Base-by-base conservation (phyloP, 257 asterid genomes). In the Osmanthus fragrans region DNA sequence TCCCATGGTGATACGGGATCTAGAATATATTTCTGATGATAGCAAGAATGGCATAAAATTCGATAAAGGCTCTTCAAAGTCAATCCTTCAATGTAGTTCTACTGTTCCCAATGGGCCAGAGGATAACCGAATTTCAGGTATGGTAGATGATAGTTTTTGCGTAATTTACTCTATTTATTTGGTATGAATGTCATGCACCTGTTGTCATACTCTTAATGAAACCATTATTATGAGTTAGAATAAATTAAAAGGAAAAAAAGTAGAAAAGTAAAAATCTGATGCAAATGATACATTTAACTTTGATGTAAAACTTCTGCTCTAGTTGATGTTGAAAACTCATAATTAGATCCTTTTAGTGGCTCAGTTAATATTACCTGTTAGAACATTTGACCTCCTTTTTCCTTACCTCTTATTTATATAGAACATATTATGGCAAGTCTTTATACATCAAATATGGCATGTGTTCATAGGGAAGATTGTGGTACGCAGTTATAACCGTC, bases 1-100 rank as follows among this genome's bases (percentile, higher is more conserved):
- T 60, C 96, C 96, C 2, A 66, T 11, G 34, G 92, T 94, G 77
- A 88, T 84, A 73, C 89, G 93, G 1, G 96, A 82, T 78, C 77
- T 80, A 51, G 83, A 82, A 75, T 68, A 79, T 71, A 37, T 72
- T 75, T 16, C 81, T 76, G 82, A 78, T 69, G 88, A 80, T 47
- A 47, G 25, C 45, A 42, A 34, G 27, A 34, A 72, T 23, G 83
- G 65, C 68, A 68, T 71, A 39, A 73, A 72, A 82, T 79, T 37
- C n/a, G 82, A 73, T 34, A 74, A 84, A 69, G 72, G 72, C 76
- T 72, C 85, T 71, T 76, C 76, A 2, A 49, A 80, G 71, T 71
- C 88, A 39, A 81, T 51, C 73, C 34, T 45, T 29, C 79, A 30
- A 64, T 30, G 79, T 37, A 60, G 76, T 77, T 72, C 77, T 60